Evolutionary conservation across 2,329 filamentous ascomycete species (phyloP), one percentile per base, ranked within the genome.

Genomic region (Nectriaceae sp.): DNA sequence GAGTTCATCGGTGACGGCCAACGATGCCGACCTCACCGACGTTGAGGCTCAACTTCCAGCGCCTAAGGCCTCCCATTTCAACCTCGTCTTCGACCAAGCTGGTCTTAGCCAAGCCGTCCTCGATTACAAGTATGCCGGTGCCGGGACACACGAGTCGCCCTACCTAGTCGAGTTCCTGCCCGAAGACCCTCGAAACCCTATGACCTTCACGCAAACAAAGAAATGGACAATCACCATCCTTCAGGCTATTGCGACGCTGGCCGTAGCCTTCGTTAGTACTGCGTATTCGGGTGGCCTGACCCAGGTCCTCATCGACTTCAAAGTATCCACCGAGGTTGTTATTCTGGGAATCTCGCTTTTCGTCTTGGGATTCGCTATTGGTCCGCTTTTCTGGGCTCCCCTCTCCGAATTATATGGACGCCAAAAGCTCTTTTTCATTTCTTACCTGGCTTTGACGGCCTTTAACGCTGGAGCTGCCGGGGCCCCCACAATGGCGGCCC

Each of bases 81-180:
- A 72, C 42, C 68, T 83, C 46, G 71, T 88, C 49, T 65, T 78
- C 41, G 76, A 85, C 62, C 83, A 82, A 45, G 75, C 76, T 21
- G 78, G 78, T 38, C 69, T 88, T 42, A 84, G 78, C 0, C 72
- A 77, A 40, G 75, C 78, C 44, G 78, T 85, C 8, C 67, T 84
- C 39, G 70, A 78, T 42, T 73, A 80, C 65, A 64, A 69, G 3
- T 88, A 87, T 57, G 62, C 68, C 15, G 85, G 85, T 21, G 66
- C 76, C 11, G 88, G 88, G 50, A 90, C 87, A 2, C 65, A 75
- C 8, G 80, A 86, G 37, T 81, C 85, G 35, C 88, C 88, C 1
- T 90, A 80, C 54, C 69, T 84, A 24, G 85, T 90, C 55, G 79
- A 82, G 46, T 91, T 85, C 70, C 77, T 89, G 19, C 77, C 80